Evolutionary conservation across 176 grass and related monocot genomes (phyloP).

Genomic region (Zizania latifolia): DNA sequence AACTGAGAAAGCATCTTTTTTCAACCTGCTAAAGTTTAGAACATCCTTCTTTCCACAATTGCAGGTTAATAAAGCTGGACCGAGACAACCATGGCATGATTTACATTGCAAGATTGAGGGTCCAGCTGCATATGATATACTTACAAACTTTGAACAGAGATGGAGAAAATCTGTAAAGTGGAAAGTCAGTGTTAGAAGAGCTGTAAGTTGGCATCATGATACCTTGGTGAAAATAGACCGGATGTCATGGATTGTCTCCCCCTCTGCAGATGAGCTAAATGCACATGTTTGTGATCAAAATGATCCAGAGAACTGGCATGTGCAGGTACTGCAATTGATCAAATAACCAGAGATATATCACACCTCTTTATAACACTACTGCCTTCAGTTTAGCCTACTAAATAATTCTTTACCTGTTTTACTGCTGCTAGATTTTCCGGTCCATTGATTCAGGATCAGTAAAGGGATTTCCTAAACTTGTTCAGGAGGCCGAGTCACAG

Average conservation of each 20-base stretch:
- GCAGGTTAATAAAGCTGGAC: conserved; percentile 50
- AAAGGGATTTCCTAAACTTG: conserved; percentile 78
- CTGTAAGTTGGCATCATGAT: conserved; percentile 68
- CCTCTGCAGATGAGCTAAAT: conserved; percentile 40
- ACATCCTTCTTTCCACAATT: not conserved
- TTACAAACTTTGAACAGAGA: conserved; percentile 87
- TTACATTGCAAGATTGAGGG: conserved; percentile 91
- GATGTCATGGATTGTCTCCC: conserved; percentile 88
- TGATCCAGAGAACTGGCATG: conserved; percentile 85
- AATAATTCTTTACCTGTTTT: conserved; percentile 8
- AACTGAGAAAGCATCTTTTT: not conserved
- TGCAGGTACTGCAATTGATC: conserved; percentile 47
- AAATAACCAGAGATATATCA: not conserved
- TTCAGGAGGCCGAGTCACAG: conserved; percentile 65
- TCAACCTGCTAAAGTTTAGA: not conserved
- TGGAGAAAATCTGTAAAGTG: conserved; percentile 88
- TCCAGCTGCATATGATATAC: conserved; percentile 81
- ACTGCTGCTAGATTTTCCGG: conserved; percentile 57
- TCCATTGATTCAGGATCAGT: conserved; percentile 95
- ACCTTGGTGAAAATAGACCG: conserved; percentile 73
- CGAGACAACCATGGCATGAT: conserved; percentile 93
- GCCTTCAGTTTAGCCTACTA: not conserved
- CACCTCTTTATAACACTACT: not conserved
- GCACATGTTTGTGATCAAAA: conserved; percentile 54
- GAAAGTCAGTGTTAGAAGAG: conserved; percentile 69